Conservation (phyloP, 169 alveolate genomes). For the Eimeria sp. region DNA sequence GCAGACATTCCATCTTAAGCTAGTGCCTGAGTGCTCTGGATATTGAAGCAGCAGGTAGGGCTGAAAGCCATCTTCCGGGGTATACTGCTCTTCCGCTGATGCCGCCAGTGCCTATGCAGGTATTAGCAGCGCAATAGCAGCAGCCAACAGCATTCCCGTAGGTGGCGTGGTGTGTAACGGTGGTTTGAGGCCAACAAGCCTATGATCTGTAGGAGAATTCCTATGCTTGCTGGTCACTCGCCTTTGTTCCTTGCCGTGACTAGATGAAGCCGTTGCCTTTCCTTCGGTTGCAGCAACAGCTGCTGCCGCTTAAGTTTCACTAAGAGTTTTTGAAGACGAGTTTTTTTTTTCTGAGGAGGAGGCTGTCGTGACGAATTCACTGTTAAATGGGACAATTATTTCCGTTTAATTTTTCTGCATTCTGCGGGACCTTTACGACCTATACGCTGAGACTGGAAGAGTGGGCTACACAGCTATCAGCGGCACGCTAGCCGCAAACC, state of each 20-base stretch:
- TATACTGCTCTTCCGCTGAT: not conserved
- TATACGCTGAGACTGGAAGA: not conserved
- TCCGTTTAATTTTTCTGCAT: constrained; percentile 35
- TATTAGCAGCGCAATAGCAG: not conserved
- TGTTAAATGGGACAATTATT: constrained; percentile 21
- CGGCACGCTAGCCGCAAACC: not conserved
- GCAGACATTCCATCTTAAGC: constrained; percentile 6
- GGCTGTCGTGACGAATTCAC: not conserved
- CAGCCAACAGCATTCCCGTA: not conserved
- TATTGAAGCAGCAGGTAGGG: constrained; percentile 44
- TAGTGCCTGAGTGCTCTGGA: not conserved
- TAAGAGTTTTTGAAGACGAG: constrained; percentile 42
- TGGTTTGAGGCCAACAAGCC: not conserved
- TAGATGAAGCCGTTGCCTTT: constrained; percentile 11
- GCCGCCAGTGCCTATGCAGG: constrained; percentile 4
- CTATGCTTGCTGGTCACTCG: constrained; percentile 40
- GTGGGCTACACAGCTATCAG: not conserved
- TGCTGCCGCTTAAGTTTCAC: constrained; percentile 3
- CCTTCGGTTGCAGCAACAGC: constrained; percentile 23
- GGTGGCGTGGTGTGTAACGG: not conserved
- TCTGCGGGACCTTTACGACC: not conserved
- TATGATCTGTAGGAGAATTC: constrained; percentile 1
- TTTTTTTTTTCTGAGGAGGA: constrained; percentile 41
- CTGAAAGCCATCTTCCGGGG: constrained; percentile 9
- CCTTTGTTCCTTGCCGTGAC: constrained; percentile 11